Evolutionary conservation across 2,329 filamentous ascomycete genomes (phyloP).

Genomic region (Aspergillus sp.): DNA sequence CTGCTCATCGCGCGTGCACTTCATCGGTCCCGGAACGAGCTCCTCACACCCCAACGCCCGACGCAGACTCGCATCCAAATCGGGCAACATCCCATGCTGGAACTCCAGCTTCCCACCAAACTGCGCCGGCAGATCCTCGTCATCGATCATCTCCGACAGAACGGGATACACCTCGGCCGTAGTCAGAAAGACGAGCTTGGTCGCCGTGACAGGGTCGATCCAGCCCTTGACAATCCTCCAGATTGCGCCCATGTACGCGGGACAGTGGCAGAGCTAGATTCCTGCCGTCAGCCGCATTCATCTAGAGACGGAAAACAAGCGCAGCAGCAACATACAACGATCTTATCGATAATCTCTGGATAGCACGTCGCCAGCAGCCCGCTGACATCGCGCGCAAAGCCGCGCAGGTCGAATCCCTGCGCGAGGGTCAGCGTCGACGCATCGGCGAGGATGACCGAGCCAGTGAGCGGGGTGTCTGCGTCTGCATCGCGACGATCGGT

Average conservation of each 20-base stretch:
- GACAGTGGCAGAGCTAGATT: conserved; percentile 23
- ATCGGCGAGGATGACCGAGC: conserved; percentile 22
- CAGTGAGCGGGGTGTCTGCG: conserved; percentile 8
- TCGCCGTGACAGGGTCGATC: conserved; percentile 25
- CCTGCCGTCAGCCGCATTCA: not conserved
- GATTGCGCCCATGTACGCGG: conserved; percentile 21
- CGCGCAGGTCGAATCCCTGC: conserved; percentile 22
- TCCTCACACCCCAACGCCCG: conserved; percentile 5
- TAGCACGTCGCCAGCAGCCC: conserved; percentile 27
- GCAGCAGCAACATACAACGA: conserved; percentile 15
- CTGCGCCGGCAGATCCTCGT: conserved; percentile 18
- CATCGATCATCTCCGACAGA: conserved; percentile 16
- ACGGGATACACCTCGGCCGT: conserved; percentile 13
- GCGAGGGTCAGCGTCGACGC: conserved; percentile 16
- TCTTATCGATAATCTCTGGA: conserved; percentile 23
- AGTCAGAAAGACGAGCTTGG: conserved; percentile 21
- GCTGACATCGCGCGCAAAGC: conserved; percentile 21
- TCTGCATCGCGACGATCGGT: conserved; percentile 7
- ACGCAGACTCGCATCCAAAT: conserved; percentile 14
- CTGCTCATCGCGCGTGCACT: conserved; percentile 15
- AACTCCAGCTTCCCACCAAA: conserved; percentile 21
- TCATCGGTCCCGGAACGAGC: conserved; percentile 15
- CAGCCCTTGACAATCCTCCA: conserved; percentile 24
- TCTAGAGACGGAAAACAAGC: not conserved
- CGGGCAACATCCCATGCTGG: conserved; percentile 19